A percentile compares a stretch with the other conserved stretches of the same genome.
phyloP scores from a whole-genome alignment of 2,329 filamentous ascomycete species.

The Colletotrichum sojae region DNA sequence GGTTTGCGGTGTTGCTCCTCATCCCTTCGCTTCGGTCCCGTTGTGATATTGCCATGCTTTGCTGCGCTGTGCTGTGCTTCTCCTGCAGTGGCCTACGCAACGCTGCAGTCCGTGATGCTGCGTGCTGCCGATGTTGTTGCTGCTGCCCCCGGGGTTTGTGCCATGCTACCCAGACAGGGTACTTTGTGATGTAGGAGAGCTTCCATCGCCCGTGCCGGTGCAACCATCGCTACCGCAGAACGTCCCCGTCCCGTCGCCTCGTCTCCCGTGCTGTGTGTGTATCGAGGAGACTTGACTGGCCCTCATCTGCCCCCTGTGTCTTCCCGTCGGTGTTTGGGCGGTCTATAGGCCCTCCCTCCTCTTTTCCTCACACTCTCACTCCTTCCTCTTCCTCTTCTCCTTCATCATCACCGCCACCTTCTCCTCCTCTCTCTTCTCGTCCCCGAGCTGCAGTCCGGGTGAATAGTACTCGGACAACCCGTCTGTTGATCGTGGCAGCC shows the following conservation, averaged over 20 bases:
- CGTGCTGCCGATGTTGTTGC: slow-evolving; percentile 13
- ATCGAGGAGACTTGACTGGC: slow-evolving; percentile 14
- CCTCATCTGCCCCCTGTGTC: slow-evolving; percentile 18
- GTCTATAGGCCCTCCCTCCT: no score
- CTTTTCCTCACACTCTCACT: slow-evolving; percentile 3
- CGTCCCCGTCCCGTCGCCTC: slow-evolving; percentile 19
- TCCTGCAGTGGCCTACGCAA: not conserved
- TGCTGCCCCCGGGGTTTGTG: slow-evolving; percentile 5
- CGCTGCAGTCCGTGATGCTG: slow-evolving; percentile 19
- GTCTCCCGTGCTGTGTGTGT: slow-evolving; percentile 3
- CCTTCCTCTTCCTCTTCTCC: not conserved
- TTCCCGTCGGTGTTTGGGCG: not conserved
- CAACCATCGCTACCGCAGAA: slow-evolving; percentile 16
- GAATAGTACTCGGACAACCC: not conserved
- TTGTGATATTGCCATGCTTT: slow-evolving; percentile 11
- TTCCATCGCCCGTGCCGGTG: slow-evolving; percentile 29
- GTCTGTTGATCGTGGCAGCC: slow-evolving; percentile 8
- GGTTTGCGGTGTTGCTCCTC: slow-evolving; percentile 6
- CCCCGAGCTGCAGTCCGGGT: not conserved
- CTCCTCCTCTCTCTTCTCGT: not conserved
- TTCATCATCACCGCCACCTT: not conserved
- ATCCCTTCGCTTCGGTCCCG: slow-evolving; percentile 1
- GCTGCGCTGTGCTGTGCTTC: not conserved
- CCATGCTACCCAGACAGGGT: no score
- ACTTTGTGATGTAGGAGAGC: no score